Evolutionary conservation across 1,284 basidiomycete genomes (phyloP).

Genomic region (Ustilago cynodontis): DNA sequence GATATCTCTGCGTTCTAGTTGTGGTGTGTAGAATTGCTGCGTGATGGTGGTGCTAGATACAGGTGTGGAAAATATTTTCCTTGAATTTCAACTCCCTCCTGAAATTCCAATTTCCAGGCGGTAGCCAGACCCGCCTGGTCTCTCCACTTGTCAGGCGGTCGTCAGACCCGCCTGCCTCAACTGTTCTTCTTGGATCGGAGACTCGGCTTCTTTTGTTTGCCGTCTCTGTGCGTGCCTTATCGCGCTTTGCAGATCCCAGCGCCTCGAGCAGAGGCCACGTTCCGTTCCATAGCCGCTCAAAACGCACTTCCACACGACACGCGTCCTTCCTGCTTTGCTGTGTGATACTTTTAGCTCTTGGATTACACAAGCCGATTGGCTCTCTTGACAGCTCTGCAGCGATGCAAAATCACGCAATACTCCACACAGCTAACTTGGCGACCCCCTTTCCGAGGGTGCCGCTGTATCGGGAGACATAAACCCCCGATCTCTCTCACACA

Average conservation of each 20-base stretch:
- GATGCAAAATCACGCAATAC: constrained; percentile 20
- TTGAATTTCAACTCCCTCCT: no score
- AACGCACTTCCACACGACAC: neutral
- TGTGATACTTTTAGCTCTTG: neutral
- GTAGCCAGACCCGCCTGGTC: no score
- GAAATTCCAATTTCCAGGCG: no score
- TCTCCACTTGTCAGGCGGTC: no score
- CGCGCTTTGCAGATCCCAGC: constrained; percentile 1
- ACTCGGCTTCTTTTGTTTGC: constrained; percentile 5
- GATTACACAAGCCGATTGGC: constrained; percentile 20
- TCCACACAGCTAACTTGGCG: neutral
- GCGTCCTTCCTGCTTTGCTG: neutral
- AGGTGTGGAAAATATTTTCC: no score
- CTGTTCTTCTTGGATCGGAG: constrained; percentile 2
- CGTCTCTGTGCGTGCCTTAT: constrained; percentile 2
- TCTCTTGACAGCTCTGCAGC: neutral
- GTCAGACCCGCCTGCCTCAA: no score
- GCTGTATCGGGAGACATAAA: neutral
- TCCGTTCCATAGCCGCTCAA: neutral
- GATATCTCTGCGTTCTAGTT: constrained; percentile 4
- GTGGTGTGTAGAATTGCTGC: no score
- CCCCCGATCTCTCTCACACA: neutral
- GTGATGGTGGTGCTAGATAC: no score
- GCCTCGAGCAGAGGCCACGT: neutral
- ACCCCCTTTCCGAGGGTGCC: no score